Conservation (phyloP, 1,139 yeast species). For the Nakaseomyces sp. region DNA sequence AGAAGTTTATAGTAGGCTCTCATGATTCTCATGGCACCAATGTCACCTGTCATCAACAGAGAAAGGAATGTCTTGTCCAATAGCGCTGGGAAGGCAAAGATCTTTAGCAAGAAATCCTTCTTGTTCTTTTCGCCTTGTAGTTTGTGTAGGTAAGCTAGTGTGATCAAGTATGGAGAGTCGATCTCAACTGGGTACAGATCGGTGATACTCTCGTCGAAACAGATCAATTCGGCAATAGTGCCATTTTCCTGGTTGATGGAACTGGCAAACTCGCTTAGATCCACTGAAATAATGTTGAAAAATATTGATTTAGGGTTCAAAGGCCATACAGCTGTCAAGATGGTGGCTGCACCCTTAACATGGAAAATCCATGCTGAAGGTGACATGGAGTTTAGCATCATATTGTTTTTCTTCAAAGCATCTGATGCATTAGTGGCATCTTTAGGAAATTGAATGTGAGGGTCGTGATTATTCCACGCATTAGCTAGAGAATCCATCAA, state of each 20-base stretch:
- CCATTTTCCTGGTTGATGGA: constrained; percentile 42
- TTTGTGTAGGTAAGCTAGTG: constrained; percentile 80
- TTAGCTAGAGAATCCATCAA: constrained; percentile 92
- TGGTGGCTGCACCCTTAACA: constrained; percentile 94
- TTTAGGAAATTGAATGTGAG: constrained; percentile 45
- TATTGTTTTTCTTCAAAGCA: constrained; percentile 15
- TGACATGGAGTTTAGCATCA: constrained; percentile 39
- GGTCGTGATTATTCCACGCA: constrained; percentile 36
- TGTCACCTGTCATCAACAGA: constrained; percentile 75
- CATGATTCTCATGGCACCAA: constrained; percentile 83
- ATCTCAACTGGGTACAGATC: constrained; percentile 81
- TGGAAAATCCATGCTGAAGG: constrained; percentile 97
- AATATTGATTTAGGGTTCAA: constrained; percentile 69
- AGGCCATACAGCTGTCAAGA: constrained; percentile 94
- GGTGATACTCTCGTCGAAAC: constrained; percentile 78
- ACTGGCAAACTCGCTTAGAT: constrained; percentile 71
- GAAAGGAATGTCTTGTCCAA: constrained; percentile 72
- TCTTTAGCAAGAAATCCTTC: constrained; percentile 75
- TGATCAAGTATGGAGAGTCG: constrained; percentile 75
- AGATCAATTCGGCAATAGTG: constrained; percentile 52
- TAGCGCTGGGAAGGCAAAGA: constrained; percentile 90
- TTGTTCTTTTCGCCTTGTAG: constrained; percentile 73
- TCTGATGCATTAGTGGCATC: constrained; percentile 3
- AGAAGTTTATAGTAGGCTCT: constrained; percentile 76
- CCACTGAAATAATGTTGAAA: constrained; percentile 67